Base-by-base conservation (phyloP, 2,329 filamentous ascomycete genomes). In the Aspergillus fijiensis region DNA sequence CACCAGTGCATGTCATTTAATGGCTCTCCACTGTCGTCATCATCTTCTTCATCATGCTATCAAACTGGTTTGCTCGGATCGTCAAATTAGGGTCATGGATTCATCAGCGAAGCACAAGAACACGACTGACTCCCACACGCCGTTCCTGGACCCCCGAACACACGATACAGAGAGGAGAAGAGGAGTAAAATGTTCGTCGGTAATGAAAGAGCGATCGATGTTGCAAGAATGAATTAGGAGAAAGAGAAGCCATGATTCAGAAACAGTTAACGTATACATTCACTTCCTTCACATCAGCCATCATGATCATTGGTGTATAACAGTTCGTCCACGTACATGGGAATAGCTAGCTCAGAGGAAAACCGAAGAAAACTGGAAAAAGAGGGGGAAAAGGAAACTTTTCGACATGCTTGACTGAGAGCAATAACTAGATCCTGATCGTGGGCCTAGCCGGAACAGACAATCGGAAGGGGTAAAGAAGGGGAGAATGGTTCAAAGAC, bases 341-440 rank as follows among this genome's bases (percentile, higher is more conserved):
- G 68, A 70, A 73, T 69, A 69, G 66, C 58, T 65, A 71, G 68
- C 57, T 57, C 45, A 55, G 67, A 69, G 70, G 71, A 63, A 59
- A 53, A 60, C 61, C 52, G 55, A 59, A 58, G 58, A 29, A 65
- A 62, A 64, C 61, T 63, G 60, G 54, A 63, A 59, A 60, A 60
- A 61, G 27, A 60, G 27, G 59, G 55, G 62, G 58, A 62, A 65
- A 64, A 60, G 63, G 52, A 71, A 74, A 75, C 72, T 74, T 75
- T 75, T 76, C 68, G 67, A 72, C 73, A 65, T 72, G 72, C 67
- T 71, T 64, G 67, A 71, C 69, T 65, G 65, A 69, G 68, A 68
- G 67, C 67, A 65, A 68, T 65, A 67, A 72, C 71, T 70, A 73
- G 69, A 70, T 67, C 65, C 65, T 56, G 68, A 68, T 68, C 67